Conservation (phyloP, 1,139 yeast genomes). For the Kodamaea arcana region DNA sequence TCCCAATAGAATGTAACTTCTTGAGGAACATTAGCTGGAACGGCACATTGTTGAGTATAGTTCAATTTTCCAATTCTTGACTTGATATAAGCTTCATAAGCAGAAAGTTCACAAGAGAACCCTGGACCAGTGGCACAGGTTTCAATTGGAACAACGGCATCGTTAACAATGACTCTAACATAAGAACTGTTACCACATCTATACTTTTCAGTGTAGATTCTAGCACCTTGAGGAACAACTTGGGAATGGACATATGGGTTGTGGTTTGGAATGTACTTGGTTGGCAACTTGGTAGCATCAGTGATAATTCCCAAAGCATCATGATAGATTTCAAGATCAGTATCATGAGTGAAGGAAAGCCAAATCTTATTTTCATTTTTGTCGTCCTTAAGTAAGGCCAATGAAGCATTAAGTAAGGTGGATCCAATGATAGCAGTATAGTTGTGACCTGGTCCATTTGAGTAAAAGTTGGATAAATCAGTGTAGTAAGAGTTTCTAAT, state of each 20-base stretch:
- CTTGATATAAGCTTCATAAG: constrained; percentile 19
- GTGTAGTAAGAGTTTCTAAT: constrained; percentile 39
- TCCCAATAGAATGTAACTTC: constrained; percentile 27
- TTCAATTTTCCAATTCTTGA: constrained; percentile 17
- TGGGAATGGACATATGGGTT: constrained; percentile 23
- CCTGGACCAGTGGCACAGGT: constrained; percentile 30
- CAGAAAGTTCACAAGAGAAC: constrained; percentile 25
- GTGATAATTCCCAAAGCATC: constrained; percentile 23
- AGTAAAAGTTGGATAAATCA: constrained; percentile 45
- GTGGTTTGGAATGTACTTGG: constrained; percentile 22
- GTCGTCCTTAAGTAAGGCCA: constrained; percentile 34
- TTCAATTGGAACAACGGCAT: constrained; percentile 26
- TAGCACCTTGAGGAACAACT: constrained; percentile 27
- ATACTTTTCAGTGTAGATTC: constrained; percentile 25
- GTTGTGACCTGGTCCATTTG: constrained; percentile 49
- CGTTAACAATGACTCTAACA: constrained; percentile 26
- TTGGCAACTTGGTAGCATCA: constrained; percentile 19
- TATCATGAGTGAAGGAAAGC: constrained; percentile 28
- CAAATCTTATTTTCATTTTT: constrained; percentile 20
- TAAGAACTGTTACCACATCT: constrained; percentile 19
- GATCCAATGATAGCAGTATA: constrained; percentile 42
- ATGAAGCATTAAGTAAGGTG: constrained; percentile 46
- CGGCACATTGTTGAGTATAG: constrained; percentile 17
- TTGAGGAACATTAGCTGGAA: constrained; percentile 13
- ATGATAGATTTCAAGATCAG: constrained; percentile 25